Conservation (phyloP, 2,329 filamentous ascomycete species). For the Fusarium sp. region DNA sequence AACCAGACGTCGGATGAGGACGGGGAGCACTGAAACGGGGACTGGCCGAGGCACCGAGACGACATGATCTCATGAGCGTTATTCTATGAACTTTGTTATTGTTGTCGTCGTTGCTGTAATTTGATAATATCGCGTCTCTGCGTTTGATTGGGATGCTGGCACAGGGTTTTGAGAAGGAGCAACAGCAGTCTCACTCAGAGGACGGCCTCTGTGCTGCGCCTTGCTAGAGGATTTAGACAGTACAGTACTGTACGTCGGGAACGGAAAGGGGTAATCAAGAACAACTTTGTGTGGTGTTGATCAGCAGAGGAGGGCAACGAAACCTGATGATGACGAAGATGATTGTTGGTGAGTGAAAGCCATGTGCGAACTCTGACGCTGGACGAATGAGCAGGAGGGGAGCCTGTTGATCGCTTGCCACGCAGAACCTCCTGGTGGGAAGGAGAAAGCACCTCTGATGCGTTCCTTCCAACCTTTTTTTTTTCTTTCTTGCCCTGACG, state of each 20-base stretch:
- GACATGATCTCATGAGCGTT: conserved; percentile 18
- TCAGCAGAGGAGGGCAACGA: conserved; percentile 14
- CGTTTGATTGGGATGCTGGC: background rate
- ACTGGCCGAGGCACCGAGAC: conserved; percentile 20
- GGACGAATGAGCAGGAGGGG: conserved; percentile 20
- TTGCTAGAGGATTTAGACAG: background rate
- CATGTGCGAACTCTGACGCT: conserved; percentile 1
- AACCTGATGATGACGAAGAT: conserved; percentile 26
- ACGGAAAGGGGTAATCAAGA: background rate
- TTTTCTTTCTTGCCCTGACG: conserved; percentile 1
- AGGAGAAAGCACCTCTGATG: conserved; percentile 1
- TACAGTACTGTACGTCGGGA: background rate
- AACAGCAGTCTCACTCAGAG: conserved; percentile 1
- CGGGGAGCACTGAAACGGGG: conserved; percentile 14
- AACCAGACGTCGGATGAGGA: conserved; percentile 22
- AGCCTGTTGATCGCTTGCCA: conserved; percentile 23
- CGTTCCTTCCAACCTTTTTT: background rate
- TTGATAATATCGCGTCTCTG: conserved; percentile 7
- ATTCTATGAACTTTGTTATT: conserved; percentile 16
- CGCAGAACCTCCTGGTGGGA: conserved; percentile 20
- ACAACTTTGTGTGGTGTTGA: conserved; percentile 19
- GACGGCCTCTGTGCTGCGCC: conserved; percentile 14
- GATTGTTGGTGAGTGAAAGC: conserved; percentile 5
- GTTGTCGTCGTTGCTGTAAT: conserved; percentile 19
- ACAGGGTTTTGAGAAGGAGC: background rate